Conservation (phyloP, 768 basidiomycete species). For the Leccinum variicolor region DNA sequence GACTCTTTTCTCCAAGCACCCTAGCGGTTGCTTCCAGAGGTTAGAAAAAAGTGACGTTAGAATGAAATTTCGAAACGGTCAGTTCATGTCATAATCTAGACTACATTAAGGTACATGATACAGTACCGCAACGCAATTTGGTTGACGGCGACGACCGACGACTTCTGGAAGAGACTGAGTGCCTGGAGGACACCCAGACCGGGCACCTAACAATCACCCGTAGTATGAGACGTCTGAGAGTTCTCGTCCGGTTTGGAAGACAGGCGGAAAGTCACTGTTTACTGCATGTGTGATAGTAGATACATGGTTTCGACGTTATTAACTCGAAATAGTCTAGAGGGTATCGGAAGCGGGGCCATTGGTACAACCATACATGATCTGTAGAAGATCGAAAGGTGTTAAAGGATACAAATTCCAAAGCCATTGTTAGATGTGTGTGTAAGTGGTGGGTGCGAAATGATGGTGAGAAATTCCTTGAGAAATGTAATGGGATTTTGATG, state of each 20-base stretch:
- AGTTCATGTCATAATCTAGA: slow-evolving; percentile 1
- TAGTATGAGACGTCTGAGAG: too few species aligned
- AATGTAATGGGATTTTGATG: slow-evolving; percentile 10
- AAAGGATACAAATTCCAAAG: slow-evolving; percentile 29
- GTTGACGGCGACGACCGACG: slow-evolving; percentile 4
- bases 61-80: neutral
- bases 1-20: neutral
- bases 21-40: neutral
- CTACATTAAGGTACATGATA: neutral
- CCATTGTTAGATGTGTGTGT: slow-evolving; percentile 15
- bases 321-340: slow-evolving; percentile 27
- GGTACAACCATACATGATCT: slow-evolving; percentile 23
- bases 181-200: neutral
- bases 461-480: slow-evolving; percentile 21
- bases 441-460: slow-evolving; percentile 23
- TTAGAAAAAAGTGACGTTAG: neutral
- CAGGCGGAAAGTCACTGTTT: slow-evolving; percentile 2
- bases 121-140: neutral
- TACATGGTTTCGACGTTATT: slow-evolving; percentile 30
- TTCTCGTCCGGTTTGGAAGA: neutral
- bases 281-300: slow-evolving; percentile 22
- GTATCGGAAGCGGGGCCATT: slow-evolving; percentile 22
- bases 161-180: slow-evolving; percentile 1
- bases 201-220: slow-evolving; percentile 4
- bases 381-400: slow-evolving; percentile 9